Base-by-base conservation (phyloP, 768 basidiomycete species). In the Boletus sp. region DNA sequence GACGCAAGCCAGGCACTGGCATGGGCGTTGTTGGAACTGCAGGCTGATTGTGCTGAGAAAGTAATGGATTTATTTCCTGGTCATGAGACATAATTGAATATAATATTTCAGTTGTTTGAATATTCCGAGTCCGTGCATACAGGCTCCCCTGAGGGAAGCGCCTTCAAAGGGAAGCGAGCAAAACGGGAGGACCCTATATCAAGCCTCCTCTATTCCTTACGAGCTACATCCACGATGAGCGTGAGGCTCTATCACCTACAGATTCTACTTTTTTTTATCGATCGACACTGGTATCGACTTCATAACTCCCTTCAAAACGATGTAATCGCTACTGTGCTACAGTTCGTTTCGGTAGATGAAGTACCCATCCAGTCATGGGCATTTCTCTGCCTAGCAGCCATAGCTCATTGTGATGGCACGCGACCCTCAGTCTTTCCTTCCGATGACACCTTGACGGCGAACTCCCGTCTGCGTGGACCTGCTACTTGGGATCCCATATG, bases 401-500 rank as follows among this genome's bases (percentile, higher is more conserved):
- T 96, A 35, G 85, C 86, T 3, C 69, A 77, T 59, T 75, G 79
- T 6, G 79, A 83, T 59, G 63, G 64, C n/a, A 27, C 11, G 19
- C 55, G 52, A 32, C 48, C 57, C 34, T 47, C 55, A 1, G 9
- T 14, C 17, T 58, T 50, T 17, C 38, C 54, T 35, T 44, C 47
- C 9, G 38, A 44, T 15, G 53, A 54, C 27, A 27, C 38, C 11
- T 6, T 49, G 25, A 15, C 21, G 14, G 17, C 29, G 21, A 39
- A 56, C 11, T 17, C 50, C 7, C 42, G 29, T 46, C 54, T 25
- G 19, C 61, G 64, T 15, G 60, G 62, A 21, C 55, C 61, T 23
- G 55, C 64, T n/a, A 78, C 75, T n/a, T 96, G 93, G 92, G 84
- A 87, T 59, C 74, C 81, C 7, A 76, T 94, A 29, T 98, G 93